Percentiles rank a stretch among this genome's conserved stretches.
These are phyloP conservation scores for Fragaria iinumae DNA, from an alignment of 306 rosid genomes.

Conservation along the genomic window DNA sequence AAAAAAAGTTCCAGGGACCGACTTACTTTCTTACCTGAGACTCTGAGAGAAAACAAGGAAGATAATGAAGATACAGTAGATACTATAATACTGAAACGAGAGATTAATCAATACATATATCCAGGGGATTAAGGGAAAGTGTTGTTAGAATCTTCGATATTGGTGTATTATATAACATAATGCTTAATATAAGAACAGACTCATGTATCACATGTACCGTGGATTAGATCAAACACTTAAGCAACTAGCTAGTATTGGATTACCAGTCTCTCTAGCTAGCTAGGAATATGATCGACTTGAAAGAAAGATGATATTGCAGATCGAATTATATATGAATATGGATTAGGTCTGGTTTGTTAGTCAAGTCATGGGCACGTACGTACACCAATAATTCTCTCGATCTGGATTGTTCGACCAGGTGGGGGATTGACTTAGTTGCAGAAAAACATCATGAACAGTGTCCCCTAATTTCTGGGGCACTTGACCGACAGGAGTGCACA, in stretches of 20 bases:
- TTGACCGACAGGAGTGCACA: constrained; percentile 52
- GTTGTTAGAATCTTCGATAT: neutral
- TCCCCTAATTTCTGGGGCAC: constrained; percentile 51
- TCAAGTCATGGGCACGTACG: constrained; percentile 13
- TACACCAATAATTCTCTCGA: constrained; percentile 14
- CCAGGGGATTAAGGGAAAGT: neutral
- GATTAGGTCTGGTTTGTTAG: constrained; percentile 1
- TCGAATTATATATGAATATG: constrained; percentile 5
- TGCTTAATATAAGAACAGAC: neutral
- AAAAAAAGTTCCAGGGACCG: neutral
- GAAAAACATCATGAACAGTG: constrained; percentile 38
- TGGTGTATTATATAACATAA: neutral
- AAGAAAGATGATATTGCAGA: neutral
- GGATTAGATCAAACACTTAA: neutral
- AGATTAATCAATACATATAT: neutral
- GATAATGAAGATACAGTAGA: neutral
- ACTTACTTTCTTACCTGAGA: neutral
- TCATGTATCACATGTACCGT: neutral
- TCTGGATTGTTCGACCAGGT: constrained; percentile 35
- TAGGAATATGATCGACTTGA: neutral
- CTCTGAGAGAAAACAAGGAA: neutral
- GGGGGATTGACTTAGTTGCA: constrained; percentile 20
- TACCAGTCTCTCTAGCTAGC: neutral
- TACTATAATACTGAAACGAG: neutral
- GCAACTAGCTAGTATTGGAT: neutral